Percentiles rank a stretch among this genome's conserved stretches.
These are phyloP conservation scores for Rutstroemia sp. DNA, from an alignment of 2,329 filamentous ascomycete genomes.

Conservation along the genomic window DNA sequence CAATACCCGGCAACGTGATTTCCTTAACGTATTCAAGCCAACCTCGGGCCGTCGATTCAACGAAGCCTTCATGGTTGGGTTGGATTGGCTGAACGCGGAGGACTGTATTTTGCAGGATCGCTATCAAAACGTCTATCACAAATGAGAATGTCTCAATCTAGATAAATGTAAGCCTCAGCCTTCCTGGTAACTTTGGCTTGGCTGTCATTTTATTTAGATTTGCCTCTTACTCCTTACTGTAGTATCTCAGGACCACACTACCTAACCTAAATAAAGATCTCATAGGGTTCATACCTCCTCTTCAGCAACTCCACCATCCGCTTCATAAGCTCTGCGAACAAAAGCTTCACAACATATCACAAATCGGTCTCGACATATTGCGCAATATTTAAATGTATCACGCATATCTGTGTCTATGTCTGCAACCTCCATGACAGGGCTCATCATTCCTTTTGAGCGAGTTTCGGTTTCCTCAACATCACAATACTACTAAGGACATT, in stretches of 20 bases:
- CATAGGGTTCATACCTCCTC: slow-evolving; percentile 10
- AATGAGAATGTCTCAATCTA: not conserved
- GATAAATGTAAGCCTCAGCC: no score
- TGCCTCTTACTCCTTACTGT: not conserved
- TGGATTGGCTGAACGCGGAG: no score
- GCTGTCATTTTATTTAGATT: not conserved
- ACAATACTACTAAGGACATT: not conserved
- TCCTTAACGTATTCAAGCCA: no score
- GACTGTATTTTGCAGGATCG: no score
- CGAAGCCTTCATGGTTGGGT: no score
- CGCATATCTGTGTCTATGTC: slow-evolving; percentile 3
- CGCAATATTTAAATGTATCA: not conserved
- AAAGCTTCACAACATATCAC: not conserved
- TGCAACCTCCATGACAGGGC: not conserved
- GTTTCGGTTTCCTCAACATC: not conserved
- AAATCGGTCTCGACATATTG: not conserved
- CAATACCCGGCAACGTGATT: not conserved
- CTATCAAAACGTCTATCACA: not conserved
- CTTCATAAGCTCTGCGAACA: not conserved
- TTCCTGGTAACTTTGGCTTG: not conserved
- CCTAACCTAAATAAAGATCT: not conserved
- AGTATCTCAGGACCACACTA: no score
- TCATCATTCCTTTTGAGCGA: not conserved
- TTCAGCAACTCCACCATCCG: no score
- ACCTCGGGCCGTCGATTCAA: no score